Percentiles rank a stretch among this genome's conserved stretches.
phyloP scores from a whole-genome alignment of 2,329 filamentous ascomycete genomes.

The Tolypocladium cylindrosporum region DNA sequence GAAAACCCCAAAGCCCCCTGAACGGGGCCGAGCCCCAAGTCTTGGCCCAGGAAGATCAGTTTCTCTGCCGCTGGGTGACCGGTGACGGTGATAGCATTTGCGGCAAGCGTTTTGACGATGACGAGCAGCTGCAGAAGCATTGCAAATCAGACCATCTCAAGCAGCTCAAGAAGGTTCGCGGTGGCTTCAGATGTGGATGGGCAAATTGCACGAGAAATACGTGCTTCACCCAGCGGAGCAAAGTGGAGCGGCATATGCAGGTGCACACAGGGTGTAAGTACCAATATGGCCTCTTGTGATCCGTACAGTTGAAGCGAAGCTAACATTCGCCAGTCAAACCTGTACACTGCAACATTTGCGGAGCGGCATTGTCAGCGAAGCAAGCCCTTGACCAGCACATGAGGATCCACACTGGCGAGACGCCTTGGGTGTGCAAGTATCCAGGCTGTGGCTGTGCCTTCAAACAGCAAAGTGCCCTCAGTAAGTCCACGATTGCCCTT shows the following conservation, averaged over 20 bases:
- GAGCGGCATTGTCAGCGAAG: slow-evolving; percentile 51
- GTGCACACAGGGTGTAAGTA: slow-evolving; percentile 54
- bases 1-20: background rate
- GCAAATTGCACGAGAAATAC: slow-evolving; percentile 41
- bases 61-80: slow-evolving; percentile 22
- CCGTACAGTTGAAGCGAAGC: slow-evolving; percentile 1
- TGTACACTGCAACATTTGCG: slow-evolving; percentile 45
- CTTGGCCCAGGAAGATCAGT: slow-evolving; percentile 14
- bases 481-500: slow-evolving; percentile 27
- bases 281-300: background rate
- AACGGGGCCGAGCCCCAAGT: slow-evolving; percentile 6
- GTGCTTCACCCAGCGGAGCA: slow-evolving; percentile 49
- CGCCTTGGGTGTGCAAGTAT: slow-evolving; percentile 47
- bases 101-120: slow-evolving; percentile 25
- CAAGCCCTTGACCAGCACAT: slow-evolving; percentile 59
- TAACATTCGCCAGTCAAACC: slow-evolving; percentile 40
- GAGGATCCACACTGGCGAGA: slow-evolving; percentile 56
- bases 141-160: slow-evolving; percentile 40
- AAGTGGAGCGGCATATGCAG: slow-evolving; percentile 55
- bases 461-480: slow-evolving; percentile 57
- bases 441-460: slow-evolving; percentile 46
- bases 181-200: slow-evolving; percentile 47
- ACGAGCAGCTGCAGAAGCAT: slow-evolving; percentile 45
- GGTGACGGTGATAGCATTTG: slow-evolving; percentile 16
- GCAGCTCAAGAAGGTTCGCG: slow-evolving; percentile 28